Conservation (phyloP, 257 asterid genomes). For the Penstemon barbatus region DNA sequence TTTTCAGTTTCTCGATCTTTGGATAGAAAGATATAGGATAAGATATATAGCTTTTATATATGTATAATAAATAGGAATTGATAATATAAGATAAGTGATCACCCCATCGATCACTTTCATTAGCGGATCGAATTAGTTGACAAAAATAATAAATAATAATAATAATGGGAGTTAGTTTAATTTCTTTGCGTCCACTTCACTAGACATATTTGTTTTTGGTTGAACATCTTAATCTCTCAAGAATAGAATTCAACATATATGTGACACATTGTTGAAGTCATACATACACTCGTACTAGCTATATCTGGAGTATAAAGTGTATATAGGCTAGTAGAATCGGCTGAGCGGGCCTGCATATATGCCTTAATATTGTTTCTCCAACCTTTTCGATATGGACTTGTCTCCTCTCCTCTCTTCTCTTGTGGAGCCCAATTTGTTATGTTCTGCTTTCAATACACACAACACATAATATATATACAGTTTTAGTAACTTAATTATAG, state of each 20-base stretch:
- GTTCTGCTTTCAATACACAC: too few relatives aligned
- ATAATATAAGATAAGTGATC: background rate
- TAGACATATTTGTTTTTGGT: slow-evolving; percentile 32
- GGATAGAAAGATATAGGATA: slow-evolving; percentile 23
- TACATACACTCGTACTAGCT: too few relatives aligned
- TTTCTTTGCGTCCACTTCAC: slow-evolving; percentile 96
- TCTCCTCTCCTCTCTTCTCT: too few relatives aligned
- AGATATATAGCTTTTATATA: slow-evolving; percentile 12
- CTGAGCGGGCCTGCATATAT: too few relatives aligned
- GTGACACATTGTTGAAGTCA: too few relatives aligned
- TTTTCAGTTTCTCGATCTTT: background rate
- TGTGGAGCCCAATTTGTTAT: too few relatives aligned
- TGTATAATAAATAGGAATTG: slow-evolving; percentile 1
- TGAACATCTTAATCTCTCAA: slow-evolving; percentile 19
- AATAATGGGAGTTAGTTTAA: slow-evolving; percentile 41
- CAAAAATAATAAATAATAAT: slow-evolving; percentile 15
- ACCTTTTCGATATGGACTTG: too few relatives aligned
- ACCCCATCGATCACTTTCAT: slow-evolving; percentile 19
- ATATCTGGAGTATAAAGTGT: too few relatives aligned
- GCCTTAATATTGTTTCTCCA: too few relatives aligned
- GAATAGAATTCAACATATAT: background rate
- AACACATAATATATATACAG: too few relatives aligned
- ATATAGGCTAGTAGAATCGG: too few relatives aligned
- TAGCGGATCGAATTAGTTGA: slow-evolving; percentile 20
- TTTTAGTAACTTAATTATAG: too few relatives aligned